Evolutionary conservation across 352 stramenopile genomes (phyloP).

Genomic region (Aphanomyces cochlioides): DNA sequence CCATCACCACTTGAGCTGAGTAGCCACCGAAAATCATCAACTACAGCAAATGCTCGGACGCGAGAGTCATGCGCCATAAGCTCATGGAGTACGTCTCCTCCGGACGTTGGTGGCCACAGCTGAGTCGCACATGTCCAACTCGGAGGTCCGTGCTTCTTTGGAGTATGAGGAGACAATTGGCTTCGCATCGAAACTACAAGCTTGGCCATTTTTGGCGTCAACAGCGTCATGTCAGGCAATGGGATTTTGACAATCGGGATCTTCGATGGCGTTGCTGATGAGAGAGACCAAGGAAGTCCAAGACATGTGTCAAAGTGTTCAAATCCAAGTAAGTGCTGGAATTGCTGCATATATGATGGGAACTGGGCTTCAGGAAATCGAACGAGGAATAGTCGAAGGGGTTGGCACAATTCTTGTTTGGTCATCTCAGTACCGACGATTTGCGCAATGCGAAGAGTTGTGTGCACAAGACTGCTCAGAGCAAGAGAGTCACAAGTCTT

Average conservation of each 20-base stretch:
- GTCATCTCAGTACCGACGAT: conserved; percentile 4
- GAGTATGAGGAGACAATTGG: not conserved
- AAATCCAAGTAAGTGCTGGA: conserved; percentile 11
- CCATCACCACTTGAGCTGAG: conserved; percentile 9
- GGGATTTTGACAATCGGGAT: not conserved
- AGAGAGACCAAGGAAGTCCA: not conserved
- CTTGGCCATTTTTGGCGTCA: not conserved
- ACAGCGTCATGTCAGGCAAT: not conserved
- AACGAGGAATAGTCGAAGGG: not conserved
- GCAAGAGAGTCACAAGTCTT: not conserved
- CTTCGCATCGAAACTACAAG: not conserved
- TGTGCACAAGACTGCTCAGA: conserved; percentile 8
- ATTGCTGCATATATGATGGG: conserved; percentile 2
- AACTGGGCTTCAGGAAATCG: conserved; percentile 8
- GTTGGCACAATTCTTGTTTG: not conserved
- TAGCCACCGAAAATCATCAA: conserved; percentile 19
- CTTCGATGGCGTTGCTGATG: not conserved
- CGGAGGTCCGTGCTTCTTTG: too few relatives aligned
- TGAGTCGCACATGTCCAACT: too few relatives aligned
- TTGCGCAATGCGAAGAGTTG: not conserved
- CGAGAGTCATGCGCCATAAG: not conserved
- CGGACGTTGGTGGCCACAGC: too few relatives aligned
- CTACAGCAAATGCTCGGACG: not conserved
- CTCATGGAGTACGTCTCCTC: not conserved
- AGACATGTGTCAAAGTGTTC: conserved; percentile 11